Evolutionary conservation across 1,284 basidiomycete species (phyloP), one percentile per base, ranked within the genome.

Genomic region (Trichosporon sp.): DNA sequence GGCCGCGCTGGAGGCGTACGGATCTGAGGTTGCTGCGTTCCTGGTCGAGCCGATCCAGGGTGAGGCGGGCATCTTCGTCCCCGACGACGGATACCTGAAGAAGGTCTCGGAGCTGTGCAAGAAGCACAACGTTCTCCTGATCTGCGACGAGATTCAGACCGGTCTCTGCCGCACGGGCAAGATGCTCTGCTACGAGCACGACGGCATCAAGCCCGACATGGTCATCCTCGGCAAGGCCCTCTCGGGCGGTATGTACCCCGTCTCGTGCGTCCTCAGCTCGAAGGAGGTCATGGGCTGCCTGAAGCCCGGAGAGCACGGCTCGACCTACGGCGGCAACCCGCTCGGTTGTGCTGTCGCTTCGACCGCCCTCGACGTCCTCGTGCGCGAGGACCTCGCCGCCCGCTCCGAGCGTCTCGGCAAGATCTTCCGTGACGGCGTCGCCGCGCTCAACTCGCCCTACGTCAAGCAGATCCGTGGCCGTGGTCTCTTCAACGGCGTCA

Each of bases 81-180:
- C 96, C 0, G 90, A 91, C n/a, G 87, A 89, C 32, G 94, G 95
- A 6, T 99, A 99, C 85, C 88, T 99, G 61, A 82, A 88, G 43
- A 85, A 89, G 74, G 91, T 91, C 26, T 90, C 91, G 69, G 90
- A 89, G 73, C 87, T 98, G 21, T 99, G 97, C 89, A 92, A 91
- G 86, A 90, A 93, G 85, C 90, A 97, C 85, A 95, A 98, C 74
- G 94, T 98, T 0, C 87, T 99, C 19, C 87, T 99, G 65, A 98
- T 99, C 81, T 96, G 94, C 78, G 96, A 99, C 81, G 96, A 99
- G 85, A 96, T 99, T 75, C 96, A 99, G 85, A 98, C 96, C 16
- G 92, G 83, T 69, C 76, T 84, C 10, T 81, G 79, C 67, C 74
- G 81, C 68, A 84, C 83, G 19, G 84, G 84, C 63, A 84, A 84